phyloP scores from a whole-genome alignment of 2,329 filamentous ascomycete genomes.

The Diaporthe nobilis region DNA sequence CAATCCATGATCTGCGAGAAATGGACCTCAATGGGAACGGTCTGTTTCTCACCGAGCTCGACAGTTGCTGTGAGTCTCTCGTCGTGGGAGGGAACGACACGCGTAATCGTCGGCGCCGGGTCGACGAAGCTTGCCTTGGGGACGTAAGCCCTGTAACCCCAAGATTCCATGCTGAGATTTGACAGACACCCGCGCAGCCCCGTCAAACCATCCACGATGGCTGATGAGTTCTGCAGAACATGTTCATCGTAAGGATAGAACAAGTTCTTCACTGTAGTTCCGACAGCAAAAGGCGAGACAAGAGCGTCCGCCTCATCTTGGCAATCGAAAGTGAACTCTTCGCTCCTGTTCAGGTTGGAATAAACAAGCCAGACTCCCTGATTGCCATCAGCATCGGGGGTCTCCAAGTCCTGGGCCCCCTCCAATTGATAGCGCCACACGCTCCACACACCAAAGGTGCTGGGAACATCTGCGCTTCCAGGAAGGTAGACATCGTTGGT shows the following conservation, averaged over 20 bases:
- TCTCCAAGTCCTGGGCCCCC: slow-evolving; percentile 64
- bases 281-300: slow-evolving; percentile 68
- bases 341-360: slow-evolving; percentile 62
- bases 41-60: slow-evolving; percentile 54
- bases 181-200: slow-evolving; percentile 69
- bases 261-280: slow-evolving; percentile 71
- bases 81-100: slow-evolving; percentile 74
- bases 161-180: slow-evolving; percentile 66
- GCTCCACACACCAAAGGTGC: slow-evolving; percentile 69
- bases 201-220: slow-evolving; percentile 60
- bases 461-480: slow-evolving; percentile 54
- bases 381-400: slow-evolving; percentile 50
- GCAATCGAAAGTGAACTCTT: slow-evolving; percentile 72
- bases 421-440: slow-evolving; percentile 65
- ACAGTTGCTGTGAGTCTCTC: slow-evolving; percentile 45
- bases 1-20: slow-evolving; percentile 76
- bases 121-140: slow-evolving; percentile 63
- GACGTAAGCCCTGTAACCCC: slow-evolving; percentile 73
- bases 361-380: slow-evolving; percentile 64
- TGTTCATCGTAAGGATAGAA: slow-evolving; percentile 74
- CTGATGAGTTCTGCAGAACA: slow-evolving; percentile 61
- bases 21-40: slow-evolving; percentile 54
- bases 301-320: slow-evolving; percentile 60
- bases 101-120: slow-evolving; percentile 71
- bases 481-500: slow-evolving; percentile 50